Conservation (phyloP, 768 basidiomycete species). For the Xerocomellus dryophilus region DNA sequence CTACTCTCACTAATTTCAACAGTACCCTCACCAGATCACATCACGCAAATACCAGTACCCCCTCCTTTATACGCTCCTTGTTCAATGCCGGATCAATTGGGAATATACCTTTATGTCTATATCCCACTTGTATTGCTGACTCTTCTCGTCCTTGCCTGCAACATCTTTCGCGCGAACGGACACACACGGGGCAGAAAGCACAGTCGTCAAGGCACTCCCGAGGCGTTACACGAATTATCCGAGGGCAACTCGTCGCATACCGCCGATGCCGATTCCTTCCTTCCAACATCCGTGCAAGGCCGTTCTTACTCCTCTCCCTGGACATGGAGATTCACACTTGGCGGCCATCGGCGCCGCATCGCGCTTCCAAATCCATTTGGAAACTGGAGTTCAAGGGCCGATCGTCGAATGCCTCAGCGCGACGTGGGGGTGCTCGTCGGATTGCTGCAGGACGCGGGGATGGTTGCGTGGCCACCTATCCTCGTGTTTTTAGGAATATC, state of each 20-base stretch:
- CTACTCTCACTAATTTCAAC: slow-evolving; percentile 69
- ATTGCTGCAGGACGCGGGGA: slow-evolving; percentile 29
- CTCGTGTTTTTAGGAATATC: slow-evolving; percentile 30
- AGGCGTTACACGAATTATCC: slow-evolving; percentile 11
- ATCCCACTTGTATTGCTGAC: slow-evolving; percentile 64
- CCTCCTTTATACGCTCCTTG: slow-evolving; percentile 61
- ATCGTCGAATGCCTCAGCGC: slow-evolving; percentile 10
- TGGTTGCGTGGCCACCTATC: slow-evolving; percentile 38
- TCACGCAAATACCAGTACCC: slow-evolving; percentile 31
- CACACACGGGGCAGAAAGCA: slow-evolving; percentile 4
- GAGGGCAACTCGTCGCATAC: neutral
- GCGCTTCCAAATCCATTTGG: slow-evolving; percentile 20
- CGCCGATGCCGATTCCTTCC: slow-evolving; percentile 8
- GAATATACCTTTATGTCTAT: slow-evolving; percentile 73
- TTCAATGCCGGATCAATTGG: slow-evolving; percentile 78
- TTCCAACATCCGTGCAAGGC: slow-evolving; percentile 21
- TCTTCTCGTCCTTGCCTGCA: slow-evolving; percentile 41
- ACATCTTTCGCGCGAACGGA: slow-evolving; percentile 17
- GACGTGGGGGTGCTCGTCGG: slow-evolving; percentile 31
- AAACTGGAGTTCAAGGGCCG: slow-evolving; percentile 1
- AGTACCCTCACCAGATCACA: slow-evolving; percentile 22
- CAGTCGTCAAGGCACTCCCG: slow-evolving; percentile 8
- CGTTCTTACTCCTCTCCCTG: slow-evolving; percentile 14
- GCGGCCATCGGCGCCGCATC: slow-evolving; percentile 25
- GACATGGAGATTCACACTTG: slow-evolving; percentile 28